Percentiles rank a stretch among this genome's conserved stretches.
These are phyloP conservation scores for Urtica urens DNA, from an alignment of 306 rosid species.

Conservation along the genomic window DNA sequence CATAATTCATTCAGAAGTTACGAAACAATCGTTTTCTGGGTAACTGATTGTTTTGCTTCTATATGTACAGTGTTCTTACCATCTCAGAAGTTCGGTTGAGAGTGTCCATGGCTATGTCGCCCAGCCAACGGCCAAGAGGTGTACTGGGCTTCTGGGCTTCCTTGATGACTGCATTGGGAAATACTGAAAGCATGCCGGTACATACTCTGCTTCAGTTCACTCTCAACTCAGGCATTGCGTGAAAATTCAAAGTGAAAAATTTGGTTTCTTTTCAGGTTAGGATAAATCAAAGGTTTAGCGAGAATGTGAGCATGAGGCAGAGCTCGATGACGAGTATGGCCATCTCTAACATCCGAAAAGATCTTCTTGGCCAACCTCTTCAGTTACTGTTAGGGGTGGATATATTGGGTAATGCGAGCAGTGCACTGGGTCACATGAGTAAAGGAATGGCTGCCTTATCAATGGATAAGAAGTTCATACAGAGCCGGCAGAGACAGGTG, in stretches of 20 bases:
- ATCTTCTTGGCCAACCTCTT: conserved; percentile 92
- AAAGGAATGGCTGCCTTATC: conserved; percentile 98
- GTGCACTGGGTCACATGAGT: conserved; percentile 99
- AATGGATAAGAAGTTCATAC: conserved; percentile 97
- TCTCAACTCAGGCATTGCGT: conserved; percentile 6
- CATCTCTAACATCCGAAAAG: conserved; percentile 74
- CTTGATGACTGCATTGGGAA: conserved; percentile 96
- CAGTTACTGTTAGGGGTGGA: conserved; percentile 95
- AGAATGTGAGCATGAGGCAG: conserved; percentile 84
- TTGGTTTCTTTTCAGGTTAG: conserved; percentile 51
- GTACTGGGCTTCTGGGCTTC: conserved; percentile 99
- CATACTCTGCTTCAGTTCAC: conserved; percentile 18
- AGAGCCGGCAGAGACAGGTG: conserved; percentile 93
- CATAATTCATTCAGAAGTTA: conserved; percentile 12
- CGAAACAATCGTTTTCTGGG: conserved; percentile 11
- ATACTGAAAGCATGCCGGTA: conserved; percentile 97
- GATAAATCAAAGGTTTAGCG: conserved; percentile 73
- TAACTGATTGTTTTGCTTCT: conserved; percentile 17
- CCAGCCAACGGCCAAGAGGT: conserved; percentile 87
- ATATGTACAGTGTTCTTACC: conserved; percentile 60
- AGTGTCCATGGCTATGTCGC: conserved; percentile 91
- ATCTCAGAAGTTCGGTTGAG: conserved; percentile 81
- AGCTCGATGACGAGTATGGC: conserved; percentile 90
- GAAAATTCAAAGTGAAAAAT: conserved; percentile 7
- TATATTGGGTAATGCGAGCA: conserved; percentile 97